Evolutionary conservation across 495 filamentous ascomycete species (phyloP).

Genomic region (Penicillium waksmanii): DNA sequence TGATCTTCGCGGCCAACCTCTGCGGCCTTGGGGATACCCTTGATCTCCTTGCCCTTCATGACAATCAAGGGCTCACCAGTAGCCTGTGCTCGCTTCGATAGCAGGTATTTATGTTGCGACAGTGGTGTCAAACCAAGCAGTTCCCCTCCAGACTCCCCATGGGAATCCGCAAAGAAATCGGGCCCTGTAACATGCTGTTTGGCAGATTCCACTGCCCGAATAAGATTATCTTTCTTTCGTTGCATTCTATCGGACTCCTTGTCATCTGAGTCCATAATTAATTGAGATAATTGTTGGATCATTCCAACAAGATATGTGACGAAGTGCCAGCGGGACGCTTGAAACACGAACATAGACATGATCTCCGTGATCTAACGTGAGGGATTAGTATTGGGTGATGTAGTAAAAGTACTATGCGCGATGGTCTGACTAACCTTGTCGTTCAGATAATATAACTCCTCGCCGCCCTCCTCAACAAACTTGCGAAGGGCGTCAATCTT

Average conservation of each 20-base stretch:
- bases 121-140: slow-evolving; percentile 39
- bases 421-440: slow-evolving; percentile 51
- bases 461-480: slow-evolving; percentile 78
- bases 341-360: slow-evolving; percentile 86
- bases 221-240: slow-evolving; percentile 48
- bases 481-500: slow-evolving; percentile 78
- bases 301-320: slow-evolving; percentile 65
- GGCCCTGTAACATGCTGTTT: slow-evolving; percentile 40
- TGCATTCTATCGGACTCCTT: slow-evolving; percentile 35
- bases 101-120: slow-evolving; percentile 31
- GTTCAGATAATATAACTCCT: slow-evolving; percentile 78
- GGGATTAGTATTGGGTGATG: slow-evolving; percentile 11
- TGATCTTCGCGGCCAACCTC: slow-evolving; percentile 48
- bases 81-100: slow-evolving; percentile 31
- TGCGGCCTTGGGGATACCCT: slow-evolving; percentile 52
- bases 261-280: slow-evolving; percentile 23
- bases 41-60: slow-evolving; percentile 44
- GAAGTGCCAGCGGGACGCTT: slow-evolving; percentile 79
- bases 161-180: slow-evolving; percentile 35
- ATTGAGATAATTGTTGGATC: slow-evolving; percentile 53
- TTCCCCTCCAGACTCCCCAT: slow-evolving; percentile 23
- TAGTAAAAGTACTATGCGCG: not conserved
- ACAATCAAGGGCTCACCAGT: slow-evolving; percentile 33
- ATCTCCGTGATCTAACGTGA: slow-evolving; percentile 71
- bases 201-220: slow-evolving; percentile 39